phyloP scores from a whole-genome alignment of 331 rosid genomes.

The Telfairia occidentalis region DNA sequence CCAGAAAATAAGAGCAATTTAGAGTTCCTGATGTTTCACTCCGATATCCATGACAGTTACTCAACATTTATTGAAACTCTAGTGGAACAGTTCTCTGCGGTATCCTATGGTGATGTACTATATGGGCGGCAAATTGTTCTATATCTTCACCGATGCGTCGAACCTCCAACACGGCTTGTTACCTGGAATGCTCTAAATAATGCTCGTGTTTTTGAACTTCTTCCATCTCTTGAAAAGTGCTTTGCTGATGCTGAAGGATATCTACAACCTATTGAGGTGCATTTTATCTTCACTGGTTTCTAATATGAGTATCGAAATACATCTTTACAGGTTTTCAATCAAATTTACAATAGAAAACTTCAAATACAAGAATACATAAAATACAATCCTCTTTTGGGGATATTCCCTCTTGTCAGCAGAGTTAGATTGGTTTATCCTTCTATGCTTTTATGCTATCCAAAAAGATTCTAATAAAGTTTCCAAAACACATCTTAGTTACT shows the following conservation, averaged over 20 bases:
- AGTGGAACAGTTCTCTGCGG: constrained; percentile 82
- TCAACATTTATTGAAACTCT: constrained; percentile 63
- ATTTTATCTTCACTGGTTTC: not conserved
- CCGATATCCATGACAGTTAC: constrained; percentile 66
- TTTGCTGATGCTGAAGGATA: constrained; percentile 58
- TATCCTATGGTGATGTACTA: constrained; percentile 71
- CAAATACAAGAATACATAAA: not conserved
- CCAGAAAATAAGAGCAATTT: constrained; percentile 23
- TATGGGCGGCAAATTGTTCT: constrained; percentile 85
- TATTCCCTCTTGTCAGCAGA: not conserved
- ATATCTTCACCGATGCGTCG: constrained; percentile 65
- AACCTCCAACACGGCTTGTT: constrained; percentile 60
- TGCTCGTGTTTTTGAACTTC: constrained; percentile 78
- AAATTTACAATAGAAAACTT: not conserved
- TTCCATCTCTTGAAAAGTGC: constrained; percentile 70
- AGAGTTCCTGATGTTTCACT: constrained; percentile 55
- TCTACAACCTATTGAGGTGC: constrained; percentile 86
- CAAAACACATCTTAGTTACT: not conserved
- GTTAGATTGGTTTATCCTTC: not conserved
- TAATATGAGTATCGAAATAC: not conserved
- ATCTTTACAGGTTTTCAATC: not conserved
- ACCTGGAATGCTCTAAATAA: constrained; percentile 69
- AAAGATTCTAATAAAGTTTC: not conserved
- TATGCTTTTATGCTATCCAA: not conserved
- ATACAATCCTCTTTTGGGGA: not conserved